These are phyloP conservation scores for Colletotrichum orbiculare DNA, from an alignment of 2,329 filamentous ascomycete genomes.

Conservation along the genomic window DNA sequence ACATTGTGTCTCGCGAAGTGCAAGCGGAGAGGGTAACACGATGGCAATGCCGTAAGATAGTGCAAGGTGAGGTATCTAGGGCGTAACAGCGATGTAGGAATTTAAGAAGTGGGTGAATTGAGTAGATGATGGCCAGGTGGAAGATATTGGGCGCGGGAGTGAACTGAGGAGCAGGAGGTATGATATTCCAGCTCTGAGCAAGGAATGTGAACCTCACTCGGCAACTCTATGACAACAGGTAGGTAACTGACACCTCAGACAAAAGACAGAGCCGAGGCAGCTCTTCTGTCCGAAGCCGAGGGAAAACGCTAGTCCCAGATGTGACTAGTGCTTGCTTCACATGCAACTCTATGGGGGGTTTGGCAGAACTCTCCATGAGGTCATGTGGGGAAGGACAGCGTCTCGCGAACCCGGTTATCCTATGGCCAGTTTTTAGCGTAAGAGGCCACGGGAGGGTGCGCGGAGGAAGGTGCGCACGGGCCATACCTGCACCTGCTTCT, in stretches of 20 bases:
- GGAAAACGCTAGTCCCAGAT: conserved; percentile 27
- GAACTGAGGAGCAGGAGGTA: not conserved
- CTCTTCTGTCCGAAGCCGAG: conserved; percentile 38
- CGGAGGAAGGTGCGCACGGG: too few relatives aligned
- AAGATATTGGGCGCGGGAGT: not conserved
- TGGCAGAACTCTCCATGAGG: conserved; percentile 22
- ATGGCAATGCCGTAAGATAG: conserved; percentile 1
- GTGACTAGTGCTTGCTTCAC: conserved; percentile 25
- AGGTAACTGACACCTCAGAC: conserved; percentile 29
- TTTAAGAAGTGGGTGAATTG: not conserved
- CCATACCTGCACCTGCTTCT: too few relatives aligned
- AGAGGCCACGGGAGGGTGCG: too few relatives aligned
- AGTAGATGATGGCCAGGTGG: not conserved
- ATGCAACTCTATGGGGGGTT: conserved; percentile 28
- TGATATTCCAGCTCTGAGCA: conserved; percentile 7
- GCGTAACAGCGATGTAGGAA: not conserved
- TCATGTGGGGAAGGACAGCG: conserved; percentile 31
- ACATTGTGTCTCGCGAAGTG: conserved; percentile 62
- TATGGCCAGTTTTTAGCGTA: too few relatives aligned
- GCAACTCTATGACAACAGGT: conserved; percentile 28
- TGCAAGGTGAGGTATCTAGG: conserved; percentile 4
- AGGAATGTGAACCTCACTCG: conserved; percentile 12
- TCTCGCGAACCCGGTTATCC: too few relatives aligned
- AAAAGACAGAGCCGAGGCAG: conserved; percentile 38
- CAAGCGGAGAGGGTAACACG: not conserved